A percentile compares a stretch with the other conserved stretches of the same genome.
phyloP scores from a whole-genome alignment of 2,329 filamentous ascomycete genomes.

The Nemania serpens region DNA sequence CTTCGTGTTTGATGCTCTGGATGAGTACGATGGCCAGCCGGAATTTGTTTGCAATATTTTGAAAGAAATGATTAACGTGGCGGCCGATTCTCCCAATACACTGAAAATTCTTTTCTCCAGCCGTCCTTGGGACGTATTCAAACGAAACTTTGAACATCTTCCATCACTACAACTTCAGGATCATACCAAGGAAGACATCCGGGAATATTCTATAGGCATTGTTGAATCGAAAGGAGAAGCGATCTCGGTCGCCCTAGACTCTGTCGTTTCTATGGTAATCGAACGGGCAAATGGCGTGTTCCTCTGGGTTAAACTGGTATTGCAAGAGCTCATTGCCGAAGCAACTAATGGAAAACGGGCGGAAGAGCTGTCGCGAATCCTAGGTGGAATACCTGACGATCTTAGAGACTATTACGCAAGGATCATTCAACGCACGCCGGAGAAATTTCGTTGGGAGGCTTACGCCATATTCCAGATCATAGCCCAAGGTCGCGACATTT shows the following conservation, averaged over 20 bases:
- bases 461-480: neutral
- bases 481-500: neutral
- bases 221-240: neutral
- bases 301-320: neutral
- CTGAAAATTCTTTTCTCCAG: neutral
- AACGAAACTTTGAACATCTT: neutral
- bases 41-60: neutral
- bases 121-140: neutral
- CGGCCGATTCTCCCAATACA: neutral
- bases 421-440: neutral
- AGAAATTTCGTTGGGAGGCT: neutral
- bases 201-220: constrained; percentile 17
- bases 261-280: neutral
- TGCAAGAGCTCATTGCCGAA: neutral
- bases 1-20: neutral
- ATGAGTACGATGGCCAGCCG: neutral
- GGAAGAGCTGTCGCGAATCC: neutral
- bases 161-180: constrained; percentile 23
- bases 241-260: neutral
- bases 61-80: neutral
- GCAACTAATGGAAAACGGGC: neutral
- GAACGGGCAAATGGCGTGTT: neutral
- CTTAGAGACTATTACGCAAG: neutral
- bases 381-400: neutral
- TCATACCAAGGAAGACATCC: constrained; percentile 28